Evolutionary conservation across 306 rosid species (phyloP), one percentile per base, ranked within the genome.

Genomic region (Fragaria nilgerrensis): DNA sequence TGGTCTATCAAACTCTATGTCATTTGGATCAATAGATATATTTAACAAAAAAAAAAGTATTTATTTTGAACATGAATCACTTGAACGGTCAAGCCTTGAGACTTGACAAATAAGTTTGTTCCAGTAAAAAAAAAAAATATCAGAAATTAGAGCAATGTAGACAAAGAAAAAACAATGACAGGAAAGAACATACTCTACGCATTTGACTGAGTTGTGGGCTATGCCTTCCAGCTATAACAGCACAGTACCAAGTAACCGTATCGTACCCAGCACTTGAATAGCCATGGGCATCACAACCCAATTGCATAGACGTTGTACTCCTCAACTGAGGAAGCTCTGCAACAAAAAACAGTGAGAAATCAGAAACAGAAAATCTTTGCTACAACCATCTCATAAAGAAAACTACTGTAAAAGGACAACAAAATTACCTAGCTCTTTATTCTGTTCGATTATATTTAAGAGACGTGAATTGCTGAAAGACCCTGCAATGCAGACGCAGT

Each of bases 261-360:
- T 88, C 91, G 19, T 75, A 86, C 86, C 97, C 97, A 75, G 97
- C 97, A 82, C 95, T 96, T 64, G 97, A 95, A 83, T 88, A 92
- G 70, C 97, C 97, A 25, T 16, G 90, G 49, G 97, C 87, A 85
- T 95, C 97, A 76, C 98, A 95, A 59, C 98, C 97, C 83, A 92
- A 84, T 87, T 87, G 91, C 97, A 90, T 86, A 50, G 98, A 95
- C 55, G 93, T 89, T 65, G 52, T 75, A 74, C 97, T 88, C 84
- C 95, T 90, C 77, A 92, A 86, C 79, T 89, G 97, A 7, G 80
- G 94, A 85, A 95, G 92, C 78, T 82, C 97, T 95, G 79, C 50
- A 78, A 76, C 56, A 32, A 75, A 82, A 70, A 56, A 25, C 65
- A 49, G 49, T 25, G 71, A 71, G 63, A 41, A 76, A 64, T 53